Evolutionary conservation across 2,329 filamentous ascomycete species (phyloP).

Genomic region (Penicillium thymicola): DNA sequence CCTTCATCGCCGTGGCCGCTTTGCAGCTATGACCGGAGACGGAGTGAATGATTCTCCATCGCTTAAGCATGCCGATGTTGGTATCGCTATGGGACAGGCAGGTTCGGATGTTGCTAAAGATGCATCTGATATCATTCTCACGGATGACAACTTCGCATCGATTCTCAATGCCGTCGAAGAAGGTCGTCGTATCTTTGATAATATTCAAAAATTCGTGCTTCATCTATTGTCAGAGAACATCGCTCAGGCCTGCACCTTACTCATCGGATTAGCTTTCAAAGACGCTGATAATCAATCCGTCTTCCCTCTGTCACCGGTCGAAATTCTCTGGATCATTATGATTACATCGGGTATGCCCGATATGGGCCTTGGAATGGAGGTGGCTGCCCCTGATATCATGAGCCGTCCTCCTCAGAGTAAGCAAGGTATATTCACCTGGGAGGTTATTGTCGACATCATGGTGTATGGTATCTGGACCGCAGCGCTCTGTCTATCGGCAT

Average conservation of each 20-base stretch:
- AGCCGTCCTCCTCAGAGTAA: slow-evolving; percentile 69
- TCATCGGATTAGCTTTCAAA: too few species aligned
- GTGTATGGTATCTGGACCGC: slow-evolving; percentile 73
- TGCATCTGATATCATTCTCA: too few species aligned
- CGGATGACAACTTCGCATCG: too few species aligned
- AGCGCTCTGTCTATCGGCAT: slow-evolving; percentile 59
- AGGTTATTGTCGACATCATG: slow-evolving; percentile 72
- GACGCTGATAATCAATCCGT: too few species aligned
- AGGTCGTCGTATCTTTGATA: too few species aligned
- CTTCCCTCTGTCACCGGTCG: slow-evolving; percentile 58
- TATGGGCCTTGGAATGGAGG: slow-evolving; percentile 77
- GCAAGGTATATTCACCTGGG: slow-evolving; percentile 67
- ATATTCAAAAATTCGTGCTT: too few species aligned
- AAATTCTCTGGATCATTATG: slow-evolving; percentile 92
- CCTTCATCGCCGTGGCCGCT: slow-evolving; percentile 51
- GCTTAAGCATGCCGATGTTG: too few species aligned
- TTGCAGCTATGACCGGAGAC: slow-evolving; percentile 82
- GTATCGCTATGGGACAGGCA: too few species aligned
- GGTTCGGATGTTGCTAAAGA: too few species aligned
- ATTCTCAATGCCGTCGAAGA: too few species aligned
- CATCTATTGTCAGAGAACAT: too few species aligned
- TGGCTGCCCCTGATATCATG: slow-evolving; percentile 71
- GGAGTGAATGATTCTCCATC: slow-evolving; percentile 73
- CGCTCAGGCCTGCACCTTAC: too few species aligned
- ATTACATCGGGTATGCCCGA: slow-evolving; percentile 80